These are phyloP conservation scores for Edaphochlamys debaryana DNA, from an alignment of 139 green algal genomes.

Conservation along the genomic window DNA sequence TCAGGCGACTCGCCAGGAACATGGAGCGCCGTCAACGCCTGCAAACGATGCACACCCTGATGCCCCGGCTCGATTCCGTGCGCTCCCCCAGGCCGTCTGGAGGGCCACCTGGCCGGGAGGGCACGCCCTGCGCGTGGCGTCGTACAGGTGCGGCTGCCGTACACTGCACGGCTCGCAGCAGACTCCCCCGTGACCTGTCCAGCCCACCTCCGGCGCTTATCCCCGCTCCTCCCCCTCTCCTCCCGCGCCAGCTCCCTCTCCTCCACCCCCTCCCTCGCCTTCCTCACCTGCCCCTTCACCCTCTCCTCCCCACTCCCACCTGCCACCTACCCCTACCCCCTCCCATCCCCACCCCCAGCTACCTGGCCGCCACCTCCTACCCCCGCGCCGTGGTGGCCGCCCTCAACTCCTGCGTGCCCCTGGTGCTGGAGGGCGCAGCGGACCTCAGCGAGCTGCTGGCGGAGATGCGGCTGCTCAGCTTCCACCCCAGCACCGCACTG, in stretches of 20 bases:
- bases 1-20: no score
- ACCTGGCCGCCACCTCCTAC: slow-evolving; percentile 23
- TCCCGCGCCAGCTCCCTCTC: background rate
- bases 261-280: background rate
- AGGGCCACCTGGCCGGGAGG: slow-evolving; percentile 18
- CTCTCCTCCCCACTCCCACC: background rate
- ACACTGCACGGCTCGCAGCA: no score
- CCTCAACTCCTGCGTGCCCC: slow-evolving; percentile 12
- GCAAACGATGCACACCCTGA: no score
- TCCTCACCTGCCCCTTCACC: background rate
- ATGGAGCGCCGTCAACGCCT: no score
- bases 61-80: no score
- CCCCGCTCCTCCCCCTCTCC: background rate
- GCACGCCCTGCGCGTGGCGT: slow-evolving; percentile 19
- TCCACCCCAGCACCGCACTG: background rate
- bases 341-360: background rate
- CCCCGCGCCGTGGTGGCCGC: background rate
- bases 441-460: slow-evolving; percentile 22
- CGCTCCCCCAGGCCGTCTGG: slow-evolving; percentile 18
- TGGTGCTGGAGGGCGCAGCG: slow-evolving; percentile 11
- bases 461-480: slow-evolving; percentile 15
- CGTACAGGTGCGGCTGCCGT: slow-evolving; percentile 20
- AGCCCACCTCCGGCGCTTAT: no score
- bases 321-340: no score
- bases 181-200: no score